Evolutionary conservation across 2,329 filamentous ascomycete genomes (phyloP).

Genomic region (Aureobasidium melanogenum): DNA sequence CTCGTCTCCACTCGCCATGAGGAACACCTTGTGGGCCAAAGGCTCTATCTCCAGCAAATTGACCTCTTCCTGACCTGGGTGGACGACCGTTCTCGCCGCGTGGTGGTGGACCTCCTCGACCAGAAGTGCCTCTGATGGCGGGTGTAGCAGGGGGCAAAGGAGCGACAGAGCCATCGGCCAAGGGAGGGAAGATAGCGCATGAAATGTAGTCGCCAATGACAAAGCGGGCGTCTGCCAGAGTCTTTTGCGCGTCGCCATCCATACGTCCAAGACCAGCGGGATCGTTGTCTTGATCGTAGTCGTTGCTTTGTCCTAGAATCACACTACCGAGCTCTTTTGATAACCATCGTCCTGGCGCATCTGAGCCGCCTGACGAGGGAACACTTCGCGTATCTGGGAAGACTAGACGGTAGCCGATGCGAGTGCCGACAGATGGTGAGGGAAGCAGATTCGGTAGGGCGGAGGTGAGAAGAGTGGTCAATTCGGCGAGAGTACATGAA

Average conservation of each 20-base stretch:
- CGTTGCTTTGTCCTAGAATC: slow-evolving; percentile 45
- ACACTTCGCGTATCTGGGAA: slow-evolving; percentile 62
- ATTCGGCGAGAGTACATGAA: slow-evolving; percentile 69
- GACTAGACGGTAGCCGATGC: slow-evolving; percentile 79
- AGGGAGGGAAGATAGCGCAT: slow-evolving; percentile 69
- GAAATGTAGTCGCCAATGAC: slow-evolving; percentile 84
- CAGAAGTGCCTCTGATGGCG: slow-evolving; percentile 36
- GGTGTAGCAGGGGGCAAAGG: slow-evolving; percentile 43
- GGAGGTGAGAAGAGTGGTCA: slow-evolving; percentile 66
- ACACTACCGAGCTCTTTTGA: slow-evolving; percentile 77
- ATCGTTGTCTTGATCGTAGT: slow-evolving; percentile 28
- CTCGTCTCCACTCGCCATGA: slow-evolving; percentile 30
- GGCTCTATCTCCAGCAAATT: slow-evolving; percentile 18
- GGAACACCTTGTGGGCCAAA: slow-evolving; percentile 24
- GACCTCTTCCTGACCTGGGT: slow-evolving; percentile 15
- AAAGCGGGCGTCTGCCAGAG: slow-evolving; percentile 67
- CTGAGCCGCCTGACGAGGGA: slow-evolving; percentile 26
- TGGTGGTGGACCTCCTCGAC: slow-evolving; percentile 21
- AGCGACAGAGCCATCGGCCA: slow-evolving; percentile 64
- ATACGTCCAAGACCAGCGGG: slow-evolving; percentile 27
- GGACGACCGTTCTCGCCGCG: slow-evolving; percentile 25
- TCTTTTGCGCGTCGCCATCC: slow-evolving; percentile 59
- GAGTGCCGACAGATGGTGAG: slow-evolving; percentile 65
- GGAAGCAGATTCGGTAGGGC: slow-evolving; percentile 63
- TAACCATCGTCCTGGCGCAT: slow-evolving; percentile 53